Conservation (phyloP, 306 rosid species). For the Cyclanthera cordifolia region DNA sequence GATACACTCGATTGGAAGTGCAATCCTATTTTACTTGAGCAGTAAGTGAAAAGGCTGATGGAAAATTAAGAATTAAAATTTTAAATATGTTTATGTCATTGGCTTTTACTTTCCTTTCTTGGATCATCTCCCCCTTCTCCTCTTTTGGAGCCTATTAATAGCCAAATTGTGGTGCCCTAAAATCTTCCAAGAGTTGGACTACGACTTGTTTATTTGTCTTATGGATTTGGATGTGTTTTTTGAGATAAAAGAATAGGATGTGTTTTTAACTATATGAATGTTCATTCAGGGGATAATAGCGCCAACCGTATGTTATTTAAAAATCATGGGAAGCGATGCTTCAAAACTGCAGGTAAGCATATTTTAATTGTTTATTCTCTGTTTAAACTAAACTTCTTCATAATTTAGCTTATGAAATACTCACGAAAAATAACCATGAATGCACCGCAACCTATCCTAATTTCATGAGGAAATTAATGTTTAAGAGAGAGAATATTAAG, state of each 20-base stretch:
- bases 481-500: background rate
- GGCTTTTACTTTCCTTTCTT: background rate
- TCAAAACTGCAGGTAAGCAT: conserved; percentile 41
- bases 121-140: no score
- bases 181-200: background rate
- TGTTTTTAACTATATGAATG: background rate
- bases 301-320: conserved; percentile 58
- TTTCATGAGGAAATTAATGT: background rate
- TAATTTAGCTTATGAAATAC: background rate
- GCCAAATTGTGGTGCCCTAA: background rate
- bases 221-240: background rate
- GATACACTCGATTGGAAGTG: background rate
- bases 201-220: background rate
- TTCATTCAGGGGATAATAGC: conserved; percentile 45
- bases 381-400: background rate
- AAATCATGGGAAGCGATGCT: conserved; percentile 50
- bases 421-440: background rate
- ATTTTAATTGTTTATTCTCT: background rate
- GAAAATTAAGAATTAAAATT: background rate
- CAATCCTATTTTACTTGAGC: background rate
- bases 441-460: background rate
- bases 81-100: background rate
- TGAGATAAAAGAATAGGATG: background rate
- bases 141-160: background rate
- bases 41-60: background rate